Evolutionary conservation across 305 asterid genomes (phyloP), one percentile per base, ranked within the genome.

Genomic region (Fraxinus nigra): DNA sequence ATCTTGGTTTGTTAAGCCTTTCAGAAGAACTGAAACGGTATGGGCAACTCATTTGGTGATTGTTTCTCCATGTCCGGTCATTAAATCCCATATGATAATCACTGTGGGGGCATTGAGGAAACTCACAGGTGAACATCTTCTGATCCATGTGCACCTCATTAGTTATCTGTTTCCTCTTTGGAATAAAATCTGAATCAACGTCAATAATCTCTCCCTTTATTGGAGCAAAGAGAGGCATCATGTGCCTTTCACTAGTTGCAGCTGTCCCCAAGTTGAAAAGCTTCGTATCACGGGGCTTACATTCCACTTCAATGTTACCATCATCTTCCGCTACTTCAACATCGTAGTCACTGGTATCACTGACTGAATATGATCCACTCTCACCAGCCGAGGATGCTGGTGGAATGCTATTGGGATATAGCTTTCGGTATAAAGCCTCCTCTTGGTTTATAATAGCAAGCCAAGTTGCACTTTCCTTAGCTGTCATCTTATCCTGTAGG

Each of bases 401-500:
- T 28, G 87, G 86, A 48, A 43, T 82, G 84, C 79, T 77, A 74
- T 90, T 89, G 5, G 92, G 92, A 80, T 85, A 85, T 6, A 89
- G 74, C 70, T 83, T 82, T 37, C 90, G 84, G 6, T 85, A 81
- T 72, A 86, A 78, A 26, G 89, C 86, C 78, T 92, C 95, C 70
- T 90, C 95, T 67, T 89, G 92, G 80, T 86, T 89, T 26, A 92
- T 78, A 78, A 90, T 83, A 67, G 91, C 78, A 35, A 90, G 88
- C 95, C 94, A 92, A 33, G 90, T 90, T 0, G 91, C 90, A 43
- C 93, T 92, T 83, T 92, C 94, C 84, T 92, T 91, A 7, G 92
- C 93, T 1, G 95, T 91, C 95, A 91, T 90, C 90, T 90, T 91
- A 84, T 91, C 95, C 84, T 91, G 93, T 35, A 91, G 83, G 80